Conservation (phyloP, 2,329 filamentous ascomycete genomes). For the Calonectria pauciramosa region DNA sequence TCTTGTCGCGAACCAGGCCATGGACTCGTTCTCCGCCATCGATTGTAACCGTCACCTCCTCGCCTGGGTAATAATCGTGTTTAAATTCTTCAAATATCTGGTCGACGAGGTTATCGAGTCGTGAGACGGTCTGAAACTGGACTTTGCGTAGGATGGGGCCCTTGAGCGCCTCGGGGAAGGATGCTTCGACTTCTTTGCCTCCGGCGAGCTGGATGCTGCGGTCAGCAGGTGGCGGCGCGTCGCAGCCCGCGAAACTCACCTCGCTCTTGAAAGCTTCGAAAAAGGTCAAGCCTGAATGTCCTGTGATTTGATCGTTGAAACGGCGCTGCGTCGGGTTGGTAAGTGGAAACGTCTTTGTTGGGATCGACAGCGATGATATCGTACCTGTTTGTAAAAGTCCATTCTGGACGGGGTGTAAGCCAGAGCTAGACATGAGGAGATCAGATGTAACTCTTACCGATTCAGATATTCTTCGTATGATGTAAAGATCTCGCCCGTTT, state of each 20-base stretch:
- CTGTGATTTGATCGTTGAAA: constrained; percentile 97
- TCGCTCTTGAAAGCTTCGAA: constrained; percentile 94
- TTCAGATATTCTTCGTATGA: constrained; percentile 90
- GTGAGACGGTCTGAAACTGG: constrained; percentile 89
- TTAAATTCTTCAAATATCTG: constrained; percentile 84
- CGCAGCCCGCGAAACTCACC: constrained; percentile 66
- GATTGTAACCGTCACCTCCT: constrained; percentile 82
- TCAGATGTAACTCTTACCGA: constrained; percentile 69
- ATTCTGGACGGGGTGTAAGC: constrained; percentile 66
- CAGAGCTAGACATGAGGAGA: not conserved
- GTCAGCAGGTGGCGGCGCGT: constrained; percentile 27
- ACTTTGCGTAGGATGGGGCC: constrained; percentile 91
- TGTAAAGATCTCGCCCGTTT: constrained; percentile 90
- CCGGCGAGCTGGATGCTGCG: constrained; percentile 72
- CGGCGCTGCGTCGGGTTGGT: constrained; percentile 69
- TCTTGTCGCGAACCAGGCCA: constrained; percentile 88
- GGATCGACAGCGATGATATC: constrained; percentile 41
- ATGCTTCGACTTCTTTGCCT: constrained; percentile 89
- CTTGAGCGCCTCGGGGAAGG: constrained; percentile 92
- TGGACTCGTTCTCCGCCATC: constrained; percentile 77
- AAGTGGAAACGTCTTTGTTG: constrained; percentile 27
- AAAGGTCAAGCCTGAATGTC: constrained; percentile 90
- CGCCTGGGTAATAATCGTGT: constrained; percentile 90
- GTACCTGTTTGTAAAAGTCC: constrained; percentile 93
- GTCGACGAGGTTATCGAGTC: constrained; percentile 86